phyloP scores from a whole-genome alignment of 1,284 basidiomycete genomes.

The Leccinum pachyderme region DNA sequence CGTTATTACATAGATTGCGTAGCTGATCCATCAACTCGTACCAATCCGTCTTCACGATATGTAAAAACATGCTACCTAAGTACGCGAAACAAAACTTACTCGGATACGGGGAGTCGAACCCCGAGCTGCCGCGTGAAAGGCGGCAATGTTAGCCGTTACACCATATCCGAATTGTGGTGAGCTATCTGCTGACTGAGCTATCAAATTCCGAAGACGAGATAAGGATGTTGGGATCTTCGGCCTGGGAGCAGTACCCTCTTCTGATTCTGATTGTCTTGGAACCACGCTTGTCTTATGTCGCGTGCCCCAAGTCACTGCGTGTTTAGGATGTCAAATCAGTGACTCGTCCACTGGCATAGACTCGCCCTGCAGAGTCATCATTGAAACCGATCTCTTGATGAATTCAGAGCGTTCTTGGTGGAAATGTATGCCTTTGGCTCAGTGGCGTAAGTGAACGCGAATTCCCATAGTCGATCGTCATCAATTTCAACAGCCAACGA shows the following conservation, averaged over 20 bases:
- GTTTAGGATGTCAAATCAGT: not conserved
- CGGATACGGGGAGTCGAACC: slow-evolving; percentile 60
- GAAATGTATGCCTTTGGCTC: not conserved
- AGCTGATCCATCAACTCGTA: too few relatives aligned
- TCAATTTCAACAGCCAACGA: not conserved
- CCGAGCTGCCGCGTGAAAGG: slow-evolving; percentile 65
- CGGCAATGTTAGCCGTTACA: slow-evolving; percentile 74
- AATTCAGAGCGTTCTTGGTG: not conserved
- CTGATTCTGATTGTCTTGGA: not conserved
- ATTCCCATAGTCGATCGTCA: not conserved
- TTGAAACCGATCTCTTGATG: not conserved
- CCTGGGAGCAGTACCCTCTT: too few relatives aligned
- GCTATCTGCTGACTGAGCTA: not conserved
- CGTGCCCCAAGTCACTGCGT: slow-evolving; percentile 3
- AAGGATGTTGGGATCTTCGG: not conserved
- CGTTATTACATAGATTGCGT: too few relatives aligned
- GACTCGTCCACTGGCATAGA: not conserved
- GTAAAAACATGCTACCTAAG: too few relatives aligned
- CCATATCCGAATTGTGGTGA: slow-evolving; percentile 49
- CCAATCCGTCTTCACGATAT: too few relatives aligned
- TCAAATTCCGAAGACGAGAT: not conserved
- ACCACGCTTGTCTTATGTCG: not conserved
- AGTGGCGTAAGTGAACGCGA: not conserved
- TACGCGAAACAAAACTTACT: slow-evolving; percentile 24
- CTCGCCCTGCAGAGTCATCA: not conserved